Base-by-base conservation (phyloP, 345 rosid species). In the Excoecaria agallocha region DNA sequence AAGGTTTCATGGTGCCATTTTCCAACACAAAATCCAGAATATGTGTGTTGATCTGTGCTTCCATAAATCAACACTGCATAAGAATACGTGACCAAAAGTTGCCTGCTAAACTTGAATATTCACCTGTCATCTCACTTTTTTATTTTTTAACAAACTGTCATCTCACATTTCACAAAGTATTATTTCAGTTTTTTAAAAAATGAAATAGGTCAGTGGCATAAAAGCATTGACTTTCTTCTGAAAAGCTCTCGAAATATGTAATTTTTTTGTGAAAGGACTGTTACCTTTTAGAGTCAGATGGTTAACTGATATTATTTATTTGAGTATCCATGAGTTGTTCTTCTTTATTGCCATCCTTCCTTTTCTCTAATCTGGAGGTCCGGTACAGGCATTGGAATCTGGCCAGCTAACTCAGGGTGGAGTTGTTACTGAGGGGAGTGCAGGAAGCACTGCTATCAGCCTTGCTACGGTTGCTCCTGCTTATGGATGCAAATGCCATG, bases 401-500 rank as follows among this genome's bases (percentile, higher is more conserved):
- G 93, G 94, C 78, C 74, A 85, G 87, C 89, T 95, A 24, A 74
- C 62, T 45, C 75, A 43, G 0, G 98, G 94, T 1, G 99, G 97
- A 61, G 87, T 93, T 52, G 96, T 95, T 16, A 93, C 91, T 0
- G 98, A 91, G 76, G 98, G 99, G 65, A 93, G 98, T 70, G 98
- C 94, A 0, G 99, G 99, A 54, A 95, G 99, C 82, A 95, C 99
- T 35, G 98, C 98, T 43, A 91, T 95, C 79, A 95, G 99, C 85
- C 91, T 93, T 25, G 99, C 97, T 58, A 95, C 96, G 0, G 96
- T 91, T 67, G 89, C 99, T 77, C 94, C 97, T 11, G 91, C 93
- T 6, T 93, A 86, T 35, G 93, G 97, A 38, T 95, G 99, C 86
- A 86, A 86, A 84, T 95, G 99, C 81, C 98, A 91, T 77, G 96